Evolutionary conservation across 2,329 filamentous ascomycete genomes (phyloP).

Genomic region (Exophiala viscosa): DNA sequence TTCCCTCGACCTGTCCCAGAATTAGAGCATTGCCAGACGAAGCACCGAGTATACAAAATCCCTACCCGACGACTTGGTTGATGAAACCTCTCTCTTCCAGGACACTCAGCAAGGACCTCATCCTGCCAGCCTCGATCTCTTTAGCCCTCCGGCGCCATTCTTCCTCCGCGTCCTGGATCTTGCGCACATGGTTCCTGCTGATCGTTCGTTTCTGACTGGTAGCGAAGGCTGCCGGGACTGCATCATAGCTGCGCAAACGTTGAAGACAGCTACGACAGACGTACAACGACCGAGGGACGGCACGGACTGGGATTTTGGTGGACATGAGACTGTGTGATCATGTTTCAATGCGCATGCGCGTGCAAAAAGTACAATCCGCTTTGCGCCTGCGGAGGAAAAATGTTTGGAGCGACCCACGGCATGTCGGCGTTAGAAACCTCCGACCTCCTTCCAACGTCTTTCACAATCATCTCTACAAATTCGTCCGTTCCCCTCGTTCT

Average conservation of each 20-base stretch:
- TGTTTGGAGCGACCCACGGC: not conserved
- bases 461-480: not conserved
- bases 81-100: constrained; percentile 46
- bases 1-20: constrained; percentile 37
- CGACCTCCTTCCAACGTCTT: not conserved
- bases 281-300: constrained; percentile 12
- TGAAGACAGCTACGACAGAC: constrained; percentile 18
- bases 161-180: constrained; percentile 38
- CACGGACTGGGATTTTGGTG: not conserved
- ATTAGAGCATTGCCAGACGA: not conserved
- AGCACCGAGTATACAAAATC: not conserved
- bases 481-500: not conserved
- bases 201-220: constrained; percentile 34
- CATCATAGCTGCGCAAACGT: not conserved
- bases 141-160: constrained; percentile 40
- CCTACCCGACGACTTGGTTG: constrained; percentile 47
- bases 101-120: constrained; percentile 42
- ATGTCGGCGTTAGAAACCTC: not conserved
- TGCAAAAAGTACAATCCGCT: not conserved
- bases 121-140: constrained; percentile 42
- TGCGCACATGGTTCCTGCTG: constrained; percentile 35
- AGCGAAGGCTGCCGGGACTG: not conserved
- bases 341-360: not conserved
- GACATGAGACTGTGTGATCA: constrained; percentile 8
- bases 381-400: constrained; percentile 5